Conservation (phyloP, 345 rosid genomes). For the Schrenkiella parvula region DNA sequence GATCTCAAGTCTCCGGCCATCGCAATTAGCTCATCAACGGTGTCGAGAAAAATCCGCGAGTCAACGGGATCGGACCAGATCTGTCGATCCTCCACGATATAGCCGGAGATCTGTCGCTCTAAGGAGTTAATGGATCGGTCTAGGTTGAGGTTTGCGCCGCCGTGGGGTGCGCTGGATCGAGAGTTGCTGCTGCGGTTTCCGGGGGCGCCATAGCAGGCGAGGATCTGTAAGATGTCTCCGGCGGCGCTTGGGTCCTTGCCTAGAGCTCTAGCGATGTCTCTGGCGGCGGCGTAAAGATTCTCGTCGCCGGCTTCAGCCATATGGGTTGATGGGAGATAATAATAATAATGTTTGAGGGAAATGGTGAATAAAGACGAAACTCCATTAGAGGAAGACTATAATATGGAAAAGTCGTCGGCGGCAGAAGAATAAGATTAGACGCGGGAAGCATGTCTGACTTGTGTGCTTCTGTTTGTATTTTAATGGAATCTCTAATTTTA, state of each 20-base stretch:
- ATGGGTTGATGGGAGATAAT: neutral
- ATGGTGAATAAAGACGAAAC: slow-evolving; percentile 24
- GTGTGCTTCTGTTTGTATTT: slow-evolving; percentile 24
- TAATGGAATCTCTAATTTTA: neutral
- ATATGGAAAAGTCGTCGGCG: slow-evolving; percentile 23
- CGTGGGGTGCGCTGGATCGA: slow-evolving; percentile 31
- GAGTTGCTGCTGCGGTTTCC: slow-evolving; percentile 63
- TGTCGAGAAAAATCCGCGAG: slow-evolving; percentile 61
- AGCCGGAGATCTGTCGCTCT: slow-evolving; percentile 68
- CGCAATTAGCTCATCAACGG: slow-evolving; percentile 59
- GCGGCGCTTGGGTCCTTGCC: slow-evolving; percentile 78
- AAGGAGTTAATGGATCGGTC: slow-evolving; percentile 49
- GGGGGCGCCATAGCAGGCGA: slow-evolving; percentile 74
- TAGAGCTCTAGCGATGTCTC: slow-evolving; percentile 84
- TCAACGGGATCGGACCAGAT: slow-evolving; percentile 87
- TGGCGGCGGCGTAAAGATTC: slow-evolving; percentile 77
- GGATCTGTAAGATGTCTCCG: slow-evolving; percentile 84
- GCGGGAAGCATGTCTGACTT: slow-evolving; percentile 40
- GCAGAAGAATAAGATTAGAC: slow-evolving; percentile 11
- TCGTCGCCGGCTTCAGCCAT: slow-evolving; percentile 74
- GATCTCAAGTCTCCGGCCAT: slow-evolving; percentile 46
- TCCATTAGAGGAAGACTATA: slow-evolving; percentile 16
- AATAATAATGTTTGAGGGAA: neutral
- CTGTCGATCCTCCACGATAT: slow-evolving; percentile 52
- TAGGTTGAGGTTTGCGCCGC: slow-evolving; percentile 36